Conservation (phyloP, 1,284 basidiomycete species). For the Tremellales sp. region DNA sequence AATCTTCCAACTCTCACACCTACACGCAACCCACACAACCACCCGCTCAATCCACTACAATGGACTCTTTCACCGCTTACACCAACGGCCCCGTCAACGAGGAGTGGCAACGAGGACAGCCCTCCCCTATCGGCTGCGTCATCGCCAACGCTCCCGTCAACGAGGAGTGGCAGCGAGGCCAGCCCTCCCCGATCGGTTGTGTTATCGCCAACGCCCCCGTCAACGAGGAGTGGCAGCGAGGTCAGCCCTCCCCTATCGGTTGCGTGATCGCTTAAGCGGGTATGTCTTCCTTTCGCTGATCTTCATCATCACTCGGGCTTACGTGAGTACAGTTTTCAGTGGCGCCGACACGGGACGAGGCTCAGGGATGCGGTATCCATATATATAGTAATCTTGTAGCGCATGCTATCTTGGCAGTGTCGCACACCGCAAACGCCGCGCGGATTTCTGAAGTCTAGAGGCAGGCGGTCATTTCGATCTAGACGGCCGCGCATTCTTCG, state of each 20-base stretch:
- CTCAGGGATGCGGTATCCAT: no score
- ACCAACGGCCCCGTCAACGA: slow-evolving; percentile 18
- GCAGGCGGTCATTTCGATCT: no score
- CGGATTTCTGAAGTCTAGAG: no score
- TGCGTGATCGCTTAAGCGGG: slow-evolving; percentile 21
- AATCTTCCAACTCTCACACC: slow-evolving; percentile 7
- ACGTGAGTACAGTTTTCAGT: no score
- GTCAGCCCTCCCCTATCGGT: neutral
- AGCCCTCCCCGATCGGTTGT: slow-evolving; percentile 6
- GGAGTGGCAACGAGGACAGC: slow-evolving; percentile 7
- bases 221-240: slow-evolving; percentile 10
- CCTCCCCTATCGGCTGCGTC: slow-evolving; percentile 7
- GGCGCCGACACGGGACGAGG: no score
- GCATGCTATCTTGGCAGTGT: no score
- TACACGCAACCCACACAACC: neutral
- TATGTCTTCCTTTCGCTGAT: no score
- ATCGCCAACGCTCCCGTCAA: slow-evolving; percentile 13
- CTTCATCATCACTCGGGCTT: no score
- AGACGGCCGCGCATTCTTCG: slow-evolving; percentile 10
- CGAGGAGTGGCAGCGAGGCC: slow-evolving; percentile 7
- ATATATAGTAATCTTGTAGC: no score
- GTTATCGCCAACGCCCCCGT: slow-evolving; percentile 18
- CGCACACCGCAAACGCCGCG: no score
- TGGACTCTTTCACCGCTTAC: slow-evolving; percentile 44
- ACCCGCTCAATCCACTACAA: slow-evolving; percentile 29